Percentiles rank a stretch among this genome's conserved stretches.
These are phyloP conservation scores for Xylaria sp. DNA, from an alignment of 2,329 filamentous ascomycete genomes.

Conservation along the genomic window DNA sequence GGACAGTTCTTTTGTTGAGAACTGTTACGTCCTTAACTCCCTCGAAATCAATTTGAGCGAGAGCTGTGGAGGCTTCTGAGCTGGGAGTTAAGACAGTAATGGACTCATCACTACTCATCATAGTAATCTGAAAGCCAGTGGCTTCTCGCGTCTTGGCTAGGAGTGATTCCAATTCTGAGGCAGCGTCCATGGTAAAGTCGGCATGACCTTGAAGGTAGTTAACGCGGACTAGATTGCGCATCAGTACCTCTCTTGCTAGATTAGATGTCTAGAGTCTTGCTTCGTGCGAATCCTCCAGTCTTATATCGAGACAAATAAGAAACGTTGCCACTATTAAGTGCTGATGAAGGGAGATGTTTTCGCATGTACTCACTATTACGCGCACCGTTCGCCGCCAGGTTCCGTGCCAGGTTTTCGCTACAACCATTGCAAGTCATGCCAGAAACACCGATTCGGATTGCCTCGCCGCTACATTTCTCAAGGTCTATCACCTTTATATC, in stretches of 20 bases:
- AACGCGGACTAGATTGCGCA: slow-evolving; percentile 22
- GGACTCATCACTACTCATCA: slow-evolving; percentile 28
- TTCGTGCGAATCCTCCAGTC: no score
- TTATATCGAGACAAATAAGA: background rate
- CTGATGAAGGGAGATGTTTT: background rate
- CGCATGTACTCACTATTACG: slow-evolving; percentile 29
- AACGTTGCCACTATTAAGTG: no score
- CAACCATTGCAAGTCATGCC: slow-evolving; percentile 37
- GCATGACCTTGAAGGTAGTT: slow-evolving; percentile 36
- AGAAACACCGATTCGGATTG: slow-evolving; percentile 29
- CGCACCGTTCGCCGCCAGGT: slow-evolving; percentile 28
- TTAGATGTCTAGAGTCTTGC: background rate
- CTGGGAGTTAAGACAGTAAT: slow-evolving; percentile 26
- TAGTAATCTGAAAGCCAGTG: slow-evolving; percentile 29
- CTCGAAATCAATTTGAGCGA: slow-evolving; percentile 15
- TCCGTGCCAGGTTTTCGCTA: slow-evolving; percentile 31
- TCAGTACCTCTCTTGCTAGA: slow-evolving; percentile 8
- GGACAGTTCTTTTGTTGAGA: slow-evolving; percentile 31
- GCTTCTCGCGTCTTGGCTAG: slow-evolving; percentile 28
- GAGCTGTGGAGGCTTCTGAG: slow-evolving; percentile 16
- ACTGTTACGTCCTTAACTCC: slow-evolving; percentile 27
- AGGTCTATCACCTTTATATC: background rate
- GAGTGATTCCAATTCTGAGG: slow-evolving; percentile 16
- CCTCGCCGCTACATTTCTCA: slow-evolving; percentile 14
- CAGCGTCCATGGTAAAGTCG: slow-evolving; percentile 25